phyloP scores from a whole-genome alignment of 2,329 filamentous ascomycete species.

The Domatiomyces catenatus region DNA sequence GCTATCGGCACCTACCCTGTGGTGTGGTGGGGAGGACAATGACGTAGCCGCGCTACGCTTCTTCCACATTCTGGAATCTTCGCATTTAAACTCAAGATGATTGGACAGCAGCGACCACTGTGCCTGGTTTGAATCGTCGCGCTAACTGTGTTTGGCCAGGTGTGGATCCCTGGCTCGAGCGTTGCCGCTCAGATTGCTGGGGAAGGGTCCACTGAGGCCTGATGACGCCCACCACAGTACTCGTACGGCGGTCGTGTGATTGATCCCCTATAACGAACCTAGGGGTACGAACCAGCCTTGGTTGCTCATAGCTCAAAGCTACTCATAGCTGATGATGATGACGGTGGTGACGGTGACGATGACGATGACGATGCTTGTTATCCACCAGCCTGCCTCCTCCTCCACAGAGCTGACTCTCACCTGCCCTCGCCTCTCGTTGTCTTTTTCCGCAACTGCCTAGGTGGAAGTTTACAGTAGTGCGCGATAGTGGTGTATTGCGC shows the following conservation, averaged over 20 bases:
- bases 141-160: not conserved
- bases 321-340: too few species aligned
- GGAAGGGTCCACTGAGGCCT: not conserved
- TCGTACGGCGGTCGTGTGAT: too few species aligned
- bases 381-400: too few species aligned
- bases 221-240: not conserved
- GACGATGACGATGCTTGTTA: too few species aligned
- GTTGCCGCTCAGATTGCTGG: not conserved
- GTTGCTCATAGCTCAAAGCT: too few species aligned
- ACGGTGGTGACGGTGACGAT: too few species aligned
- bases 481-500: not conserved
- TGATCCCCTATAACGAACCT: too few species aligned
- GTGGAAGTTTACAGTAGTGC: not conserved
- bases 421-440: not conserved
- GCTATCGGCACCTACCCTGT: not conserved
- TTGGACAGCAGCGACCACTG: not conserved
- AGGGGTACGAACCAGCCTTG: too few species aligned
- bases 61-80: not conserved
- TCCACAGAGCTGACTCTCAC: not conserved
- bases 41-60: not conserved
- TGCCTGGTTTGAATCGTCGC: not conserved
- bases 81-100: not conserved
- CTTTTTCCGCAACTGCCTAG: not conserved
- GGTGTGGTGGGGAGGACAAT: not conserved
- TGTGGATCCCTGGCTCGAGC: not conserved